Percentiles rank a stretch among this genome's conserved stretches.
Conservation (phyloP, 78 protist species). For the Chrysochromulina parva region DNA sequence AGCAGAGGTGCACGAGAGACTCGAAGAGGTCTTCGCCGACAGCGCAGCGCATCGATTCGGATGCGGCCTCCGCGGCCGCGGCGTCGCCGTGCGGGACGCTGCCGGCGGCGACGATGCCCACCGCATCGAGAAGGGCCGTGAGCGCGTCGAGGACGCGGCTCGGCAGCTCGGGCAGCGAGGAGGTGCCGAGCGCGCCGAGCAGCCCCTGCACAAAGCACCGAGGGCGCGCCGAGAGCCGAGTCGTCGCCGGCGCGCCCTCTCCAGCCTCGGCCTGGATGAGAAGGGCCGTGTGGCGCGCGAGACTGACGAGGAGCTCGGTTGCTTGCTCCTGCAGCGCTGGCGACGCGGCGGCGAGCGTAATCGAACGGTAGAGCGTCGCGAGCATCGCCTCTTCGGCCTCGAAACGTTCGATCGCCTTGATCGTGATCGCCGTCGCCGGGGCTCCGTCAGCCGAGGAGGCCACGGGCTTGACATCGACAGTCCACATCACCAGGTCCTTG, state of each 20-base stretch:
- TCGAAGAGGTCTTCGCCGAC: neutral
- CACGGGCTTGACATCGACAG: too few species aligned
- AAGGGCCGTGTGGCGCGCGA: neutral
- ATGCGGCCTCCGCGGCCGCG: too few species aligned
- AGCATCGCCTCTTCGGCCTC: too few species aligned
- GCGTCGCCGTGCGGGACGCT: neutral
- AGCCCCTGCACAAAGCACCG: neutral
- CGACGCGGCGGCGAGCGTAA: neutral
- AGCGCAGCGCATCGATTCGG: too few species aligned
- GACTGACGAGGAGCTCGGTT: neutral
- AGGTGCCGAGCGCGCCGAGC: neutral
- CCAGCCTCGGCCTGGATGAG: neutral
- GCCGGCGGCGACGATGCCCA: neutral
- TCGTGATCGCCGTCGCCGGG: too few species aligned
- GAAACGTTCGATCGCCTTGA: too few species aligned
- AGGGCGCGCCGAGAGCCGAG: neutral
- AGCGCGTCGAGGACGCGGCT: neutral
- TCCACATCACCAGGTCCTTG: too few species aligned
- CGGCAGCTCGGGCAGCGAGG: neutral
- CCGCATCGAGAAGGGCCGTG: neutral
- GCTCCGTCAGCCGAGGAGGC: too few species aligned
- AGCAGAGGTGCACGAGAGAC: neutral
- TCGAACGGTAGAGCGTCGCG: too few species aligned
- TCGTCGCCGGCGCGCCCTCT: neutral
- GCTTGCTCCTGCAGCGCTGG: neutral